Evolutionary conservation across 345 rosid species (phyloP).

Genomic region (Bruguiera parviflora): DNA sequence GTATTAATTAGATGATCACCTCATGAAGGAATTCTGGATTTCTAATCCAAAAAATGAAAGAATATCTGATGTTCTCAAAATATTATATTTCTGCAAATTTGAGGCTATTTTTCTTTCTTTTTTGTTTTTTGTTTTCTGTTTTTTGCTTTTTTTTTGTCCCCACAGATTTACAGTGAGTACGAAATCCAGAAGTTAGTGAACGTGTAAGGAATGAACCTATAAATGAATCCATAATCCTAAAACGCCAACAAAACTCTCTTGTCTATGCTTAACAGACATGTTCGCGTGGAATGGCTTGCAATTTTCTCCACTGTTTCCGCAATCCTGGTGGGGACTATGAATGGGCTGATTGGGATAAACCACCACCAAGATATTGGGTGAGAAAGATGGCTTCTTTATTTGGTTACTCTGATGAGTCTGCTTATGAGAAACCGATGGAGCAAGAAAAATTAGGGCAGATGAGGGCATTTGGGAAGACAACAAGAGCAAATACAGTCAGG

Average conservation of each 20-base stretch:
- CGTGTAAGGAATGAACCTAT: no score
- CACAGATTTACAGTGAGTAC: no score
- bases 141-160: no score
- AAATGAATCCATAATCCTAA: background rate
- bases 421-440: conserved; percentile 33
- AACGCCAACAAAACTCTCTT: background rate
- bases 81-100: background rate
- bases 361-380: conserved; percentile 88
- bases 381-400: conserved; percentile 77
- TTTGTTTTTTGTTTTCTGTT: no score
- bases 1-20: background rate
- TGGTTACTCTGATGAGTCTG: conserved; percentile 59
- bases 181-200: no score
- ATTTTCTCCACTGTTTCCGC: conserved; percentile 91
- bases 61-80: background rate
- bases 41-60: background rate
- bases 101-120: no score
- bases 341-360: conserved; percentile 96
- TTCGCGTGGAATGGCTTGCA: conserved; percentile 90
- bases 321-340: conserved; percentile 98
- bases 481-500: conserved; percentile 40
- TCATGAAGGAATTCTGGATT: background rate
- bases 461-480: conserved; percentile 32
- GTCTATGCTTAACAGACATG: conserved; percentile 54
- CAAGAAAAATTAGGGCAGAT: conserved; percentile 28